Evolutionary conservation across 805 yeast species (phyloP), one percentile per base, ranked within the genome.

Genomic region (Lachancea cidri): DNA sequence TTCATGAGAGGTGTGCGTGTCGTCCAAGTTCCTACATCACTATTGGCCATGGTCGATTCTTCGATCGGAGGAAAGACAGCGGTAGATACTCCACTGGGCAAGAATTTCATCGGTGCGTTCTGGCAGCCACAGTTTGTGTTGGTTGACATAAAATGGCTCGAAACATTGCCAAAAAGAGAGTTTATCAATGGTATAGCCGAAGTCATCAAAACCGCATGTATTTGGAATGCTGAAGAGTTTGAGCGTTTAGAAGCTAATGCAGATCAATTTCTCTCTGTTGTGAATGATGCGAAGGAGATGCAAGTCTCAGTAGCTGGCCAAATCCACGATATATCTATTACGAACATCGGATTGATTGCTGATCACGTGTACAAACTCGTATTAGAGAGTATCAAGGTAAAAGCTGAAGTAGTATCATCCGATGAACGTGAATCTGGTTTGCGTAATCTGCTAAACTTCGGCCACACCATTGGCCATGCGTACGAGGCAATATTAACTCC

Each of bases 61-160:
- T 86, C 97, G 4, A 87, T 93, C 53, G 98, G 98, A 45, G 98
- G 98, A 32, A 93, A 93, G 63, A 93, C 98, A 33, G 98, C 98
- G 31, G 89, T 93, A 43, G 98, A 93, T 61, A 89, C 97, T 11
- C 96, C 97, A 1, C 64, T 83, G 48, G 98, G 98, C 35, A 93
- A 93, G 71, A 93, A 93, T 69, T 83, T 93, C 52, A 75, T 93
- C 47, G 98, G 98, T 48, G 93, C 98, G 0, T 93, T 93, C 65
- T 93, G 96, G 88, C 98, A 93, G 68, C 98, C 98, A 7, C 69
- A 74, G 51, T 81, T 83, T 53, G 86, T 93, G 46, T 80, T 88
- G 60, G 93, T 84, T 20, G 98, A 93, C 64, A 79, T 89, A 41
- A 74, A 82, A 29, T 91, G 93, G 69, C 72, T 93, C 57, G 83